A percentile compares a stretch with the other conserved stretches of the same genome.
Conservation (phyloP, 2,329 filamentous ascomycete genomes). For the Aureobasidium sp. region DNA sequence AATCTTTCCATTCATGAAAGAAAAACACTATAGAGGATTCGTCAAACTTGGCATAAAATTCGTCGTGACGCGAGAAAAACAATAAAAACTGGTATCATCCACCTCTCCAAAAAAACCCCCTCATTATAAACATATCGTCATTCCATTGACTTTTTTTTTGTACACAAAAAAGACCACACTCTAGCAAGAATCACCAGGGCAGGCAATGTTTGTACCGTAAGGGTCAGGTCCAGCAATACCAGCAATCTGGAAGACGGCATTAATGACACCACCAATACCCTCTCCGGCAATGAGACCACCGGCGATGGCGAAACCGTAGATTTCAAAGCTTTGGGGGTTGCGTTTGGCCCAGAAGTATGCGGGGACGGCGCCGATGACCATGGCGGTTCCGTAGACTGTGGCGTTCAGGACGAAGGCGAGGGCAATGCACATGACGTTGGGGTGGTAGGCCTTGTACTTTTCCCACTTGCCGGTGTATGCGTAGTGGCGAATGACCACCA, state of each 20-base stretch:
- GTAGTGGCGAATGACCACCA: constrained; percentile 49
- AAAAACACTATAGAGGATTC: background rate
- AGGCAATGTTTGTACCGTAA: constrained; percentile 36
- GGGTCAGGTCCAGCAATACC: constrained; percentile 33
- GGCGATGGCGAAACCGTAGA: constrained; percentile 52
- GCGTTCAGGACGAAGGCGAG: constrained; percentile 51
- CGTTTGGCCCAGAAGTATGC: constrained; percentile 49
- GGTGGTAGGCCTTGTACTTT: constrained; percentile 48
- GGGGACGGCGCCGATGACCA: constrained; percentile 47
- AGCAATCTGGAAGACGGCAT: constrained; percentile 44
- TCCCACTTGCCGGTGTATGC: constrained; percentile 45
- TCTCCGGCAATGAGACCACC: constrained; percentile 56
- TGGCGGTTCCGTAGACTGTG: constrained; percentile 51
- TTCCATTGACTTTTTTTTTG: background rate
- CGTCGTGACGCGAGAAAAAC: background rate
- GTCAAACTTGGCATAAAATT: background rate
- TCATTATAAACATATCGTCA: background rate
- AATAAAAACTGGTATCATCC: background rate
- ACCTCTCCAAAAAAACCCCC: background rate
- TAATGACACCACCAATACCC: constrained; percentile 56
- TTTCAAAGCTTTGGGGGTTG: constrained; percentile 45
- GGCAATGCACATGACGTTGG: constrained; percentile 55
- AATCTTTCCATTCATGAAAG: background rate
- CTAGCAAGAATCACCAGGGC: constrained; percentile 31
- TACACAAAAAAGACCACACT: background rate